Base-by-base conservation (phyloP, 805 yeast species). In the Blastobotrys chiropterorum region DNA sequence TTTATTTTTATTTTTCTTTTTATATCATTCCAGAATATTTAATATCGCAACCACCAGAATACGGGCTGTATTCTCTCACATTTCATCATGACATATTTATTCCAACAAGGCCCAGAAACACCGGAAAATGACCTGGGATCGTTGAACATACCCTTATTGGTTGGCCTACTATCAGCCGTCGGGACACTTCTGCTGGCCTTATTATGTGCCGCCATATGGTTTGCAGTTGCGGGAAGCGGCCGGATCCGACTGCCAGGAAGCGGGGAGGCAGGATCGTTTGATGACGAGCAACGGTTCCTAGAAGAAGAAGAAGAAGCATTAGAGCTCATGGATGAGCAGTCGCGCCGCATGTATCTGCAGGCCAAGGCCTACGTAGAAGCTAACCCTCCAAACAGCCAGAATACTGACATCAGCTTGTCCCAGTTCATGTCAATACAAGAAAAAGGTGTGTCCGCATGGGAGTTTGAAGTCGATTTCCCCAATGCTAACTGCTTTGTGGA, bases 361-460 rank as follows among this genome's bases (percentile, higher is more conserved):
- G 82, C 89, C 26, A 78, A 79, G 54, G 67, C 71, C 17, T 79
- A 71, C 58, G 59, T 70, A 38, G 69, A 67, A 39, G 68, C 65
- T 16, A 69, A 72, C 52, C 71, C 77, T 14, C 78, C 80, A 1
- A 69, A 67, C 61, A 53, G 74, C 57, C 59, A 65, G 54, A 63
- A 73, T 58, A 65, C 77, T 57, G 71, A 76, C 50, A 69, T 70
- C 53, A 63, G 70, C 11, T 68, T 85, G 39, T 76, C 85, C 26
- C 90, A 86, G 66, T 75, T 74, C 55, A 68, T 83, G 65, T 65
- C 75, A 17, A 86, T 88, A 22, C 95, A 89, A 59, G 95, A 89
- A 57, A 90, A 88, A 64, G 96, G 96, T 2, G 84, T 90, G 0
- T 69, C 76, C 14, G 98, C 97, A 1, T 90, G 95, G 87, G 95